Percentiles rank a stretch among this genome's conserved stretches.
Evolutionary conservation across 257 asterid genomes (phyloP).

Genomic region (Solanum rostratum): DNA sequence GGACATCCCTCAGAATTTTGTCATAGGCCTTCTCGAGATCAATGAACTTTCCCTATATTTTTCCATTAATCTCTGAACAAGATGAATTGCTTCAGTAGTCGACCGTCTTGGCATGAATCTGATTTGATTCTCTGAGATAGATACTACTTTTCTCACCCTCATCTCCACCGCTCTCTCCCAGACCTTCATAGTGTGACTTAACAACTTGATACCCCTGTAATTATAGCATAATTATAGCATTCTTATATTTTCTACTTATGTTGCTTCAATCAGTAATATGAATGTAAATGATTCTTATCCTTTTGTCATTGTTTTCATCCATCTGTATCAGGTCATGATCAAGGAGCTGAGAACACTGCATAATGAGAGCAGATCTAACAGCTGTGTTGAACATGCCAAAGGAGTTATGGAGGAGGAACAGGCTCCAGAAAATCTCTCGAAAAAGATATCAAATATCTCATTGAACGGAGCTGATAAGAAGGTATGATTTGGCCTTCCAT

Average conservation of each 20-base stretch:
- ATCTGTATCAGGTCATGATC: conserved; percentile 35
- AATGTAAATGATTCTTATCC: neutral
- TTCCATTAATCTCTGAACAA: too few species aligned
- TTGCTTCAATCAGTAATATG: neutral
- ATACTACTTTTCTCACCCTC: too few species aligned
- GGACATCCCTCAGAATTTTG: too few species aligned
- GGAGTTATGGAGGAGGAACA: conserved; percentile 85
- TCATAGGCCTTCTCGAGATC: too few species aligned
- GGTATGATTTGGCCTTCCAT: conserved; percentile 21
- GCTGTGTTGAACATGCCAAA: conserved; percentile 84
- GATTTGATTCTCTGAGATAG: too few species aligned
- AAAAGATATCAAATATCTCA: conserved; percentile 57
- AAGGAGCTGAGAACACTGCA: conserved; percentile 56
- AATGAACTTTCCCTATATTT: too few species aligned
- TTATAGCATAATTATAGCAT: neutral
- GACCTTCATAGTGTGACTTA: too few species aligned
- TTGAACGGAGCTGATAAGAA: conserved; percentile 57
- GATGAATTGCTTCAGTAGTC: too few species aligned
- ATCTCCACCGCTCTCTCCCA: too few species aligned
- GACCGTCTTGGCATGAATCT: too few species aligned
- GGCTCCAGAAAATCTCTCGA: conserved; percentile 77
- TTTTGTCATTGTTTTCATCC: neutral
- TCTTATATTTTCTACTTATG: neutral
- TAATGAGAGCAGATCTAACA: conserved; percentile 61
- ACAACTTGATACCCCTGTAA: too few species aligned